Percentiles rank a stretch among this genome's conserved stretches.
Conservation (phyloP, 495 filamentous ascomycete genomes). For the Staphylotrichum tortipilum region DNA sequence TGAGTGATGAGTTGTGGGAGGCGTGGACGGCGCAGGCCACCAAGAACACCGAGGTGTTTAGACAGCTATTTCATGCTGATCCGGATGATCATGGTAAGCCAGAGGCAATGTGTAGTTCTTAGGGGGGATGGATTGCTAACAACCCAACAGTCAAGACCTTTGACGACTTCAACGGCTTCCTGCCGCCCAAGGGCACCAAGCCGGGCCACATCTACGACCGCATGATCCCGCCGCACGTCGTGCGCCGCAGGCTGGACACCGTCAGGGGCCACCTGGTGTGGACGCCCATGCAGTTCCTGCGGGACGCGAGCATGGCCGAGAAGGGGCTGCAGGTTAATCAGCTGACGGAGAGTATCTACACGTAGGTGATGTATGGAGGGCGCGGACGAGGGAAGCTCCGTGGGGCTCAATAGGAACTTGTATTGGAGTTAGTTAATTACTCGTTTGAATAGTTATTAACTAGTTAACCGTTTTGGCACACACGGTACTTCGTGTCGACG, state of each 20-base stretch:
- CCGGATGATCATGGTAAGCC: slow-evolving; percentile 70
- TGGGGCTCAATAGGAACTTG: too few relatives aligned
- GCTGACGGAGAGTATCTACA: slow-evolving; percentile 44
- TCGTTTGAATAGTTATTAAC: too few relatives aligned
- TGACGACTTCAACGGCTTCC: slow-evolving; percentile 75
- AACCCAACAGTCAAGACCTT: slow-evolving; percentile 60
- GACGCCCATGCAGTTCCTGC: slow-evolving; percentile 85
- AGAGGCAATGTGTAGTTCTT: too few relatives aligned
- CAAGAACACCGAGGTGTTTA: slow-evolving; percentile 74
- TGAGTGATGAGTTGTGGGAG: slow-evolving; percentile 74
- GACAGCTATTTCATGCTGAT: slow-evolving; percentile 84
- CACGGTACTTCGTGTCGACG: too few relatives aligned
- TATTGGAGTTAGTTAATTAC: too few relatives aligned
- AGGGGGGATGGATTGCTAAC: background rate
- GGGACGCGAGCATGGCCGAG: slow-evolving; percentile 85
- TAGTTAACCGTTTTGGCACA: too few relatives aligned
- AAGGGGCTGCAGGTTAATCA: slow-evolving; percentile 52
- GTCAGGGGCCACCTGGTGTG: slow-evolving; percentile 89
- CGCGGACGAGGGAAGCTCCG: too few relatives aligned
- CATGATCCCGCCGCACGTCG: slow-evolving; percentile 58
- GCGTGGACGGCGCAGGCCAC: slow-evolving; percentile 71
- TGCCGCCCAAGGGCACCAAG: slow-evolving; percentile 60
- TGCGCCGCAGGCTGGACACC: slow-evolving; percentile 63
- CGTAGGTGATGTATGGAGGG: slow-evolving; percentile 21
- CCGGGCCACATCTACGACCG: slow-evolving; percentile 77